Conservation (phyloP, 306 rosid genomes). For the Quercus rubra region DNA sequence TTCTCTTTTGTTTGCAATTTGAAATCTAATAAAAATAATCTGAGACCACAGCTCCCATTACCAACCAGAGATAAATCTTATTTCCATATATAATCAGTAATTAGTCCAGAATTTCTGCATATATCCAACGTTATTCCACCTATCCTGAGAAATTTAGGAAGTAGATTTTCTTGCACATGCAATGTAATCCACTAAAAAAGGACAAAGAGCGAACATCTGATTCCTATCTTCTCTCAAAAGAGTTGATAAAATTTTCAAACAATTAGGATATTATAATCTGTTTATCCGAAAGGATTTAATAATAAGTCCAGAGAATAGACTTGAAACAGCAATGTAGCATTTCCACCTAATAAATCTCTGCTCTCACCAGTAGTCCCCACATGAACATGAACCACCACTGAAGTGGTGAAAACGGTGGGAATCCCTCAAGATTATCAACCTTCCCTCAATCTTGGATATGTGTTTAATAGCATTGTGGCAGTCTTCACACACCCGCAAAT, state of each 20-base stretch:
- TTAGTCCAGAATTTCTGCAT: slow-evolving; percentile 9
- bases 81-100: not conserved
- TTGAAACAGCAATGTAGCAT: not conserved
- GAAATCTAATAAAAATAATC: slow-evolving; percentile 6
- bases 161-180: slow-evolving; percentile 4
- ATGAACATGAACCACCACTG: slow-evolving; percentile 64
- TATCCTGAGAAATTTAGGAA: slow-evolving; percentile 5
- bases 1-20: slow-evolving; percentile 1
- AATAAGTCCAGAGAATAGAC: slow-evolving; percentile 18
- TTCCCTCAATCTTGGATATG: slow-evolving; percentile 75
- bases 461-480: slow-evolving; percentile 82
- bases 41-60: slow-evolving; percentile 13
- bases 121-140: slow-evolving; percentile 5
- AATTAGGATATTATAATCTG: not conserved
- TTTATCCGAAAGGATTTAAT: not conserved
- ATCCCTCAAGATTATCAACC: slow-evolving; percentile 74
- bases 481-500: slow-evolving; percentile 80
- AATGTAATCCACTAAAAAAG: not conserved
- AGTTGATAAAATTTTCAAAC: not conserved
- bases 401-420: slow-evolving; percentile 91
- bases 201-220: not conserved
- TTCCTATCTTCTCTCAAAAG: not conserved
- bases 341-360: slow-evolving; percentile 7
- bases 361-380: slow-evolving; percentile 81
- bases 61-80: not conserved